Conservation (phyloP, 768 basidiomycete genomes). For the Pulveroboletus ravenelii region DNA sequence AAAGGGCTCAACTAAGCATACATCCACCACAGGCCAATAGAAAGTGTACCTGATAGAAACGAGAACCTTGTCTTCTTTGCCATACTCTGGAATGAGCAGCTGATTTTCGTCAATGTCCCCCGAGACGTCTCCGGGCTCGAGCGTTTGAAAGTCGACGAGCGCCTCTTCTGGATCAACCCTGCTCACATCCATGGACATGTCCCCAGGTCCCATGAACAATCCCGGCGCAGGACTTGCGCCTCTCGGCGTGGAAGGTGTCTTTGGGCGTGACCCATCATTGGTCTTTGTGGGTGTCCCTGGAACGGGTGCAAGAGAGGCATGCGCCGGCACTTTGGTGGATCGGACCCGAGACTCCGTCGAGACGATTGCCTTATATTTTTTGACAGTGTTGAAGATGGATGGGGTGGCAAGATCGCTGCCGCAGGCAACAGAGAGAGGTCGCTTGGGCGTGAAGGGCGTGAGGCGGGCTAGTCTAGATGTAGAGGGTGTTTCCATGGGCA, state of each 20-base stretch:
- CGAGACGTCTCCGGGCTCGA: slow-evolving; percentile 66
- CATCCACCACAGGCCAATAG: background rate
- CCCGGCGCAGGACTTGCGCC: slow-evolving; percentile 43
- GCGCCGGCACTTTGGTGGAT: slow-evolving; percentile 25
- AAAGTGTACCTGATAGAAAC: slow-evolving; percentile 67
- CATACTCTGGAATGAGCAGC: slow-evolving; percentile 44
- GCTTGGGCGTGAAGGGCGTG: slow-evolving; percentile 53
- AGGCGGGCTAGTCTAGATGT: slow-evolving; percentile 37
- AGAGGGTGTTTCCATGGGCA: slow-evolving; percentile 20
- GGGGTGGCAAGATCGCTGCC: slow-evolving; percentile 34
- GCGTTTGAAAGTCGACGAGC: slow-evolving; percentile 67
- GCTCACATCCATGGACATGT: slow-evolving; percentile 64
- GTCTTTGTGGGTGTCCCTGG: slow-evolving; percentile 52
- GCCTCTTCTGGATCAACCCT: slow-evolving; percentile 72
- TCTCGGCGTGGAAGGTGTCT: slow-evolving; percentile 52
- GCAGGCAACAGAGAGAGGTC: slow-evolving; percentile 39
- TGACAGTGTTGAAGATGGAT: slow-evolving; percentile 41
- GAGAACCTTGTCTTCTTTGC: slow-evolving; percentile 81
- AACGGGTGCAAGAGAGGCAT: slow-evolving; percentile 38
- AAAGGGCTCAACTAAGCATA: slow-evolving; percentile 1
- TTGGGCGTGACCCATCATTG: slow-evolving; percentile 38
- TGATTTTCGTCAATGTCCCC: slow-evolving; percentile 62
- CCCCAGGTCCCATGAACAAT: slow-evolving; percentile 46
- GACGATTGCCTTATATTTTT: slow-evolving; percentile 65
- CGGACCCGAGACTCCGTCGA: slow-evolving; percentile 41